Evolutionary conservation across 2,329 filamentous ascomycete species (phyloP).

Genomic region (Monilinia vaccinii-corymbosi): DNA sequence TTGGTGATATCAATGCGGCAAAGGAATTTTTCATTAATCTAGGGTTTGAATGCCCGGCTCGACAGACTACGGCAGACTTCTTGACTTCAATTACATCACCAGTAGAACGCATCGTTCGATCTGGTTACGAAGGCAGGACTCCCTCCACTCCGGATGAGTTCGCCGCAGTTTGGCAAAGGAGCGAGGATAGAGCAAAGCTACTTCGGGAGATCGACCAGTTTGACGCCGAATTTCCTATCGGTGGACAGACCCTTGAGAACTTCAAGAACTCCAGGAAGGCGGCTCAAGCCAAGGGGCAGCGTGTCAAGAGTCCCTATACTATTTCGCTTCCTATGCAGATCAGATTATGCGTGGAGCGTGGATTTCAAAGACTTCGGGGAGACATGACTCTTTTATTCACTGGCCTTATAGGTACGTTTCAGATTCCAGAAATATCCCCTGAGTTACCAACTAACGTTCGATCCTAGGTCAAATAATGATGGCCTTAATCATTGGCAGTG

Average conservation of each 20-base stretch:
- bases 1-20: conserved; percentile 53
- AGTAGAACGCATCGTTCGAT: conserved; percentile 45
- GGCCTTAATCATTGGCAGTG: conserved; percentile 52
- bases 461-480: conserved; percentile 33
- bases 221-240: conserved; percentile 33
- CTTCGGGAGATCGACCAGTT: conserved; percentile 44
- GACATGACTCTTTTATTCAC: conserved; percentile 64
- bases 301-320: conserved; percentile 70
- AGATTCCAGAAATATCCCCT: not conserved
- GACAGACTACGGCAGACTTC: conserved; percentile 52
- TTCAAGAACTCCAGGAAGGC: conserved; percentile 35
- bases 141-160: conserved; percentile 48
- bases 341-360: conserved; percentile 69
- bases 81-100: conserved; percentile 63
- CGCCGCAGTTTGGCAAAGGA: conserved; percentile 40
- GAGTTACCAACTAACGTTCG: not conserved
- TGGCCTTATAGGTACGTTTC: conserved; percentile 12
- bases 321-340: conserved; percentile 70
- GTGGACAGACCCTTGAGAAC: conserved; percentile 28
- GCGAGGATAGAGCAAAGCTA: conserved; percentile 35
- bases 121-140: conserved; percentile 48
- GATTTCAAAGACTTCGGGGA: conserved; percentile 65
- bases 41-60: conserved; percentile 62
- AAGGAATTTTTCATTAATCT: conserved; percentile 61
- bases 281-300: conserved; percentile 30